Evolutionary conservation across 148 eudicot genomes (phyloP).

Genomic region (Rhododendron henanense): DNA sequence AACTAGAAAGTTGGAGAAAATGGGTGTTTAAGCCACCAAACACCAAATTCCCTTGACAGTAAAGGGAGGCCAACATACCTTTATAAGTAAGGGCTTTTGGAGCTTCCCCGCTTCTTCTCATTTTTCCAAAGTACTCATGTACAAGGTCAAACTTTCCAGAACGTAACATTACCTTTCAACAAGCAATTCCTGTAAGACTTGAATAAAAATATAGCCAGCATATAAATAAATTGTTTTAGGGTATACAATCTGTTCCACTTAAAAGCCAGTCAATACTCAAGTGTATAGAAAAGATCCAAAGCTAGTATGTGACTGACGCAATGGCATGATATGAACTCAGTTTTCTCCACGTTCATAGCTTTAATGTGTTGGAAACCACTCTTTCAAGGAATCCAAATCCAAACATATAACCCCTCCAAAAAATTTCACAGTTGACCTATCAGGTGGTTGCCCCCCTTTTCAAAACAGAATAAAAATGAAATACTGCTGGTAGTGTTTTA

Average conservation of each 20-base stretch:
- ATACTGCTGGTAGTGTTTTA: background rate
- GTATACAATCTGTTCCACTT: background rate
- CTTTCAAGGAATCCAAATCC: background rate
- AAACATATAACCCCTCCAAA: conserved; percentile 2
- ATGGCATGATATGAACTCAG: background rate
- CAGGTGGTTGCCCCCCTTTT: background rate
- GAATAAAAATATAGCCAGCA: background rate
- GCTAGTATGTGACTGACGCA: background rate
- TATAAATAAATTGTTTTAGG: background rate
- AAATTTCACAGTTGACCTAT: background rate
- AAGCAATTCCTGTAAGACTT: conserved; percentile 34
- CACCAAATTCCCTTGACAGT: background rate
- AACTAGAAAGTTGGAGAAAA: conserved; percentile 37
- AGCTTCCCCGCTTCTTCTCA: conserved; percentile 74
- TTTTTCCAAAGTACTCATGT: conserved; percentile 62
- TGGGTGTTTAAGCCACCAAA: conserved; percentile 8
- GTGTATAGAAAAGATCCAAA: background rate
- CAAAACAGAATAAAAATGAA: background rate
- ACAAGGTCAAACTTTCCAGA: conserved; percentile 77
- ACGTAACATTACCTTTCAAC: conserved; percentile 75
- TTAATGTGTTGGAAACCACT: background rate
- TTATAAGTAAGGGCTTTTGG: conserved; percentile 79
- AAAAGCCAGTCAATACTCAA: background rate
- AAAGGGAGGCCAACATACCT: conserved; percentile 36
- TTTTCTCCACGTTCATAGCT: background rate